These are phyloP conservation scores for Cubamyces lactineus DNA, from an alignment of 768 basidiomycete genomes.

Conservation along the genomic window DNA sequence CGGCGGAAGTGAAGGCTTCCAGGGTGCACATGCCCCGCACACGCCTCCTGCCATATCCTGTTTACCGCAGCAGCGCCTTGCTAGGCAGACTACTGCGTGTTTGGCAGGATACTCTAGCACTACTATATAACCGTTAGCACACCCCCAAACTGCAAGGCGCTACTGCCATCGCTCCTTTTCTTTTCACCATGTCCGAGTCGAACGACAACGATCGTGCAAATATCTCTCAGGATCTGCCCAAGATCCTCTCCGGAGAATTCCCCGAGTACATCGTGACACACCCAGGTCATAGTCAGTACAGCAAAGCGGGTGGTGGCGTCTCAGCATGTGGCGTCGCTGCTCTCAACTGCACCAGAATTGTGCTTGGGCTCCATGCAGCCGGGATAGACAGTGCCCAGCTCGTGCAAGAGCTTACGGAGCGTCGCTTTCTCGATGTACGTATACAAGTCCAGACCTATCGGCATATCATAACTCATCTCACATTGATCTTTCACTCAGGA, in stretches of 20 bases:
- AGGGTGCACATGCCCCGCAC: not conserved
- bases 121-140: not conserved
- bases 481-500: constrained; percentile 43
- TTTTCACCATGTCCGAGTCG: not conserved
- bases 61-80: not conserved
- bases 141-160: not conserved
- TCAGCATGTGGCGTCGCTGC: constrained; percentile 71
- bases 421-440: constrained; percentile 43
- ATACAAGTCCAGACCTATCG: not conserved
- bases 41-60: not conserved
- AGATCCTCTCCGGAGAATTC: constrained; percentile 6
- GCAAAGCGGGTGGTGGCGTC: constrained; percentile 38
- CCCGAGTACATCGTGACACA: constrained; percentile 44
- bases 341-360: constrained; percentile 61
- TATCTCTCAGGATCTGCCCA: not conserved
- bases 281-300: constrained; percentile 60
- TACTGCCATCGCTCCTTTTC: not conserved
- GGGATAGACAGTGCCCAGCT: constrained; percentile 36
- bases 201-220: not conserved
- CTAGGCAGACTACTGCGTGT: not conserved
- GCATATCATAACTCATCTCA: not conserved
- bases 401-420: constrained; percentile 39
- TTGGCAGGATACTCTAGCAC: not conserved
- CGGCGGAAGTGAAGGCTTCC: not conserved
- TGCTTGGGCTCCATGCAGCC: constrained; percentile 43